Evolutionary conservation across 805 yeast genomes (phyloP).

Genomic region (Myxozyma kluyveri): DNA sequence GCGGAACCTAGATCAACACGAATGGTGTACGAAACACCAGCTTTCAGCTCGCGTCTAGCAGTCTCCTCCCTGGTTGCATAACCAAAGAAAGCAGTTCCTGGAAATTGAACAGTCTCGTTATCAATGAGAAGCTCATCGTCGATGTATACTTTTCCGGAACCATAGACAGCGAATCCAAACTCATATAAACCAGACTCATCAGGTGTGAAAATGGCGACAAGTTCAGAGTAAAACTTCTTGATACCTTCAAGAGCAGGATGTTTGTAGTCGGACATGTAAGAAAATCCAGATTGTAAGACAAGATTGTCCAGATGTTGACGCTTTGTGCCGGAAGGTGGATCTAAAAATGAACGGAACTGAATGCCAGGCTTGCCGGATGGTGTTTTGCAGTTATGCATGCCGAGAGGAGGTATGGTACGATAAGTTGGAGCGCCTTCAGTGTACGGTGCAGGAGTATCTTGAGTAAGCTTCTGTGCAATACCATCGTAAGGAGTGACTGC

Average conservation of each 20-base stretch:
- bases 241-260: constrained; percentile 1
- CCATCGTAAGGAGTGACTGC: constrained; percentile 22
- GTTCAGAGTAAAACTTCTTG: constrained; percentile 43
- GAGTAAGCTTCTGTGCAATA: constrained; percentile 10
- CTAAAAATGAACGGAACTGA: background rate
- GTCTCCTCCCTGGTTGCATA: constrained; percentile 54
- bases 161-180: constrained; percentile 52
- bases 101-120: constrained; percentile 51
- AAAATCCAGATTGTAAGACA: background rate
- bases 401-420: constrained; percentile 6
- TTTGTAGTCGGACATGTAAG: background rate
- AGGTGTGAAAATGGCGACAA: constrained; percentile 47
- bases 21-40: constrained; percentile 47
- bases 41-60: constrained; percentile 41
- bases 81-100: constrained; percentile 53
- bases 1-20: constrained; percentile 54
- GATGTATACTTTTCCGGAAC: constrained; percentile 55
- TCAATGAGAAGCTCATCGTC: constrained; percentile 55
- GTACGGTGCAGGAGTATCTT: constrained; percentile 1
- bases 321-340: background rate
- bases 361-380: constrained; percentile 12
- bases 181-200: constrained; percentile 49
- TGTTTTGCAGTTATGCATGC: background rate
- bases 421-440: background rate
- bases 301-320: constrained; percentile 4